Evolutionary conservation across 1,284 basidiomycete genomes (phyloP).

Genomic region (Sphagnurus paluster): DNA sequence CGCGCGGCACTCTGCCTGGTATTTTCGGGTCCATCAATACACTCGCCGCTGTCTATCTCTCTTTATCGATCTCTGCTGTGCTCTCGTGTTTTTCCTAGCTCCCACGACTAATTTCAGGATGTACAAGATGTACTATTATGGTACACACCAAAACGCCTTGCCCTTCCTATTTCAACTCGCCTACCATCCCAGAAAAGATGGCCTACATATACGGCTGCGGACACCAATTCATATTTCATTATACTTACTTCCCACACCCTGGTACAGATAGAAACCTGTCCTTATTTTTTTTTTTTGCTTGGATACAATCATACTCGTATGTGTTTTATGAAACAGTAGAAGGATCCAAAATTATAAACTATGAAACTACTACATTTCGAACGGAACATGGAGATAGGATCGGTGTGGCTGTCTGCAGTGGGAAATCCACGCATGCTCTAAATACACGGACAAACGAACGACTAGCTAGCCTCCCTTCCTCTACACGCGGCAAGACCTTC

Average conservation of each 20-base stretch:
- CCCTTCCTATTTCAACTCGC: not conserved
- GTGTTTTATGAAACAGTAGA: not conserved
- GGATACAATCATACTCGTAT: not conserved
- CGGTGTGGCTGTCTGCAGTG: too few relatives aligned
- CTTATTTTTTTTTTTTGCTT: not conserved
- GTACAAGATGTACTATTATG: conserved; percentile 18
- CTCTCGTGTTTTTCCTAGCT: conserved; percentile 11
- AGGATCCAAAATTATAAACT: not conserved
- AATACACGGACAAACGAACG: not conserved
- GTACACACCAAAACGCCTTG: not conserved
- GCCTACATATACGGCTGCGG: too few relatives aligned
- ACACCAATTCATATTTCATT: not conserved
- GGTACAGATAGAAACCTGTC: not conserved
- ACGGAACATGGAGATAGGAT: too few relatives aligned
- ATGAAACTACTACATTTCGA: too few relatives aligned
- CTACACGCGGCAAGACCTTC: too few relatives aligned
- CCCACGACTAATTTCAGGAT: conserved; percentile 14
- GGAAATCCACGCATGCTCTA: not conserved
- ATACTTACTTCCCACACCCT: not conserved
- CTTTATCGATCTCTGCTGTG: conserved; percentile 10
- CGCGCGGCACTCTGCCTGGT: conserved; percentile 21
- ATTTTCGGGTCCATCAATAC: conserved; percentile 1
- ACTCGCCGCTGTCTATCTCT: conserved; percentile 1
- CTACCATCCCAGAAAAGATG: too few relatives aligned
- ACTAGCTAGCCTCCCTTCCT: not conserved